Conservation (phyloP, 805 yeast species). For the Starmerella floris region DNA sequence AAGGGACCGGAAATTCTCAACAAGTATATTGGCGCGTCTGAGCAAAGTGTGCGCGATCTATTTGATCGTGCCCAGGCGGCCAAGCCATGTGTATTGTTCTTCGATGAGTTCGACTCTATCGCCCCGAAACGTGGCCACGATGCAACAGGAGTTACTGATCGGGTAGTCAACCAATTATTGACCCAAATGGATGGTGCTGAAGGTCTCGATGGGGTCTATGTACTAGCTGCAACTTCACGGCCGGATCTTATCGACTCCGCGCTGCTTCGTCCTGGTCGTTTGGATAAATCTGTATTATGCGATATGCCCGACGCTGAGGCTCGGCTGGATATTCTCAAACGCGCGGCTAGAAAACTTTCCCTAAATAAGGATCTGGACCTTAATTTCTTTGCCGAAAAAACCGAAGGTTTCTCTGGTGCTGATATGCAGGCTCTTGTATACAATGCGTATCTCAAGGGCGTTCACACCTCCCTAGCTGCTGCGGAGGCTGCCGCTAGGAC, state of each 20-base stretch:
- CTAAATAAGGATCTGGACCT: slow-evolving; percentile 42
- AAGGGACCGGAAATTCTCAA: slow-evolving; percentile 93
- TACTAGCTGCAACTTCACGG: slow-evolving; percentile 87
- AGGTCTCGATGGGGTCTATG: slow-evolving; percentile 92
- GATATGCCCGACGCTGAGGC: slow-evolving; percentile 67
- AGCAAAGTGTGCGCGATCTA: slow-evolving; percentile 82
- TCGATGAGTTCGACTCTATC: slow-evolving; percentile 92
- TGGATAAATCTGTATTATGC: slow-evolving; percentile 84
- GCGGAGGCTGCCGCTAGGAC: not conserved
- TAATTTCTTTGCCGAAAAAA: slow-evolving; percentile 38
- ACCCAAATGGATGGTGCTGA: slow-evolving; percentile 99
- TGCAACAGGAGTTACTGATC: slow-evolving; percentile 92
- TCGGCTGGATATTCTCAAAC: slow-evolving; percentile 53
- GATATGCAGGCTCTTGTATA: slow-evolving; percentile 86
- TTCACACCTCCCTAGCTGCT: slow-evolving; percentile 38
- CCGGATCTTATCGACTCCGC: slow-evolving; percentile 96
- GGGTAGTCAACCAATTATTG: slow-evolving; percentile 91
- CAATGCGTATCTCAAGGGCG: slow-evolving; percentile 79
- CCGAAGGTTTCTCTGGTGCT: slow-evolving; percentile 84
- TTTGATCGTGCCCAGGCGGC: slow-evolving; percentile 93
- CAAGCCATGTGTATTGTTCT: slow-evolving; percentile 81
- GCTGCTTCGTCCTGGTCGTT: slow-evolving; percentile 83
- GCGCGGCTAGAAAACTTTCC: slow-evolving; percentile 46
- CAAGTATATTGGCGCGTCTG: slow-evolving; percentile 94
- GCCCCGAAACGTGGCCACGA: slow-evolving; percentile 98